Evolutionary conservation across 2,329 filamentous ascomycete species (phyloP).

Genomic region (Diatrype stigma): DNA sequence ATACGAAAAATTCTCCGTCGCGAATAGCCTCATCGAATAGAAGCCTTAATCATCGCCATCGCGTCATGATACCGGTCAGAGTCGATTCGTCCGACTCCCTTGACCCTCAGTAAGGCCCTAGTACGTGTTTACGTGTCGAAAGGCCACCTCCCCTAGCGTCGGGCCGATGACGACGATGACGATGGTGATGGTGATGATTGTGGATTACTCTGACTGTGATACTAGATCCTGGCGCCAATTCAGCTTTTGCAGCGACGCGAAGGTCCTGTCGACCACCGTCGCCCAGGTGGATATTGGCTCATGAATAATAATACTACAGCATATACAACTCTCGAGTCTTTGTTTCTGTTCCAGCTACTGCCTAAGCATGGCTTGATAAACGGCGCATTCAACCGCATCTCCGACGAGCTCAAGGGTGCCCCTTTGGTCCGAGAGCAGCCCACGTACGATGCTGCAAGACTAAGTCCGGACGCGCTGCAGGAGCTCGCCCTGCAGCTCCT

Average conservation of each 20-base stretch:
- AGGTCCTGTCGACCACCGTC: constrained; percentile 52
- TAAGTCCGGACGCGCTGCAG: constrained; percentile 74
- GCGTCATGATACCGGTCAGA: constrained; percentile 21
- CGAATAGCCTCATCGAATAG: constrained; percentile 24
- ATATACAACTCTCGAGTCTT: constrained; percentile 81
- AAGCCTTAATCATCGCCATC: constrained; percentile 16
- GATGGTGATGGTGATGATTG: background rate
- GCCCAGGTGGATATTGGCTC: constrained; percentile 47
- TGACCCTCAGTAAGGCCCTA: constrained; percentile 10
- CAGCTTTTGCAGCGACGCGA: constrained; percentile 49
- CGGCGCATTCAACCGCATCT: constrained; percentile 66
- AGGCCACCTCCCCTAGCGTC: constrained; percentile 8
- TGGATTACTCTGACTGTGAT: constrained; percentile 19
- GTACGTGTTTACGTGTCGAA: constrained; percentile 19
- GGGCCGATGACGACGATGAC: background rate
- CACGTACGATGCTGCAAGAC: constrained; percentile 67
- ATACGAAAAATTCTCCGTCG: constrained; percentile 23
- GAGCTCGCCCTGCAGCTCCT: constrained; percentile 74
- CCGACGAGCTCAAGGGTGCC: constrained; percentile 70
- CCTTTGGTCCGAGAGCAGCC: constrained; percentile 65
- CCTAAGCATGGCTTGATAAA: constrained; percentile 62
- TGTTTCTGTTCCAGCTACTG: constrained; percentile 80
- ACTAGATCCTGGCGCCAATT: constrained; percentile 50
- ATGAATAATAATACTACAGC: constrained; percentile 54
- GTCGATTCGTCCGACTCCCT: constrained; percentile 18